Percentiles rank a stretch among this genome's conserved stretches.
Evolutionary conservation across 2,329 filamentous ascomycete species (phyloP).

Genomic region (Diaporthe vaccinii): DNA sequence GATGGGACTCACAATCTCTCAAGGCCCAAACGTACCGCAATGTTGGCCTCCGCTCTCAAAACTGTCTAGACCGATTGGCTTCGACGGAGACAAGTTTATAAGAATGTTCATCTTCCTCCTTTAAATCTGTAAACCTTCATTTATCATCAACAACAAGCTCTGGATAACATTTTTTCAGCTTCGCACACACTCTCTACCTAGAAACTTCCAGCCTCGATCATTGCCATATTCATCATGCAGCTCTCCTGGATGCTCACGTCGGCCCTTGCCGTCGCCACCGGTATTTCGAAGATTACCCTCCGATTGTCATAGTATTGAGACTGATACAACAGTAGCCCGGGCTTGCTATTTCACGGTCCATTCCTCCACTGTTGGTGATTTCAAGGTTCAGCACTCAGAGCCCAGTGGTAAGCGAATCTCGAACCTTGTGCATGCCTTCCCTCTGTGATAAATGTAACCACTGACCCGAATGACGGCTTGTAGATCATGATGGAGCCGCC

Average conservation of each 20-base stretch:
- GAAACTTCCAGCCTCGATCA: background rate
- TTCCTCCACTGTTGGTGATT: background rate
- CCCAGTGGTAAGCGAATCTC: background rate
- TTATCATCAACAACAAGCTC: background rate
- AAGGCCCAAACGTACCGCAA: background rate
- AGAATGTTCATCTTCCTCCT: background rate
- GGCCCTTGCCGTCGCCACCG: background rate
- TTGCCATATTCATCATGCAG: background rate
- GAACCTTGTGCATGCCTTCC: fast-evolving
- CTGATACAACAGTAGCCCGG: background rate
- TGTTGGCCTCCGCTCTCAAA: background rate
- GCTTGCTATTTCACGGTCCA: background rate
- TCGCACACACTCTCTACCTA: too few relatives aligned
- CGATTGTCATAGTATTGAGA: background rate
- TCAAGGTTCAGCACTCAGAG: constrained; percentile 8
- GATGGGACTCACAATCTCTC: background rate
- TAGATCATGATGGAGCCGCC: background rate
- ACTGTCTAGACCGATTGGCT: background rate
- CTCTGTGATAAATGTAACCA: too few relatives aligned
- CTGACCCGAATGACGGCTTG: background rate
- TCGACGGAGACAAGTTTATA: background rate
- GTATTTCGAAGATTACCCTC: background rate
- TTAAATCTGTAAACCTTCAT: background rate
- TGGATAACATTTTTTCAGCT: background rate
- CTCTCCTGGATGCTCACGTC: background rate